These are phyloP conservation scores for Galerina sulciceps DNA, from an alignment of 768 basidiomycete genomes.

Conservation along the genomic window DNA sequence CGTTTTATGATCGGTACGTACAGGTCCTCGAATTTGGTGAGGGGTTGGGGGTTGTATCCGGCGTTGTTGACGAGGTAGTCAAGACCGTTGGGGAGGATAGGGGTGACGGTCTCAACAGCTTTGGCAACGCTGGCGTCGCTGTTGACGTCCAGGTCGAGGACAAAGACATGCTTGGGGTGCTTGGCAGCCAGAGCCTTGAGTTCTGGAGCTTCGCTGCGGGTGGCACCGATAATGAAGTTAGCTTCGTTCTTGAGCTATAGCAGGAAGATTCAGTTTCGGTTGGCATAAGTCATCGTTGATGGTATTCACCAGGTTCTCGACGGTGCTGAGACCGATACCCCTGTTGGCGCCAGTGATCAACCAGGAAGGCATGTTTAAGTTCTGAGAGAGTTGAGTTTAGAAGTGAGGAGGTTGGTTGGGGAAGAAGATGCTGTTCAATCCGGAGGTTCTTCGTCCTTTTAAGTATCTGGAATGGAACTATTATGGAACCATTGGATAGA, in stretches of 20 bases:
- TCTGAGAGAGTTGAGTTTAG: background rate
- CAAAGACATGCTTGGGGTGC: conserved; percentile 16
- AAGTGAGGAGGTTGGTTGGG: background rate
- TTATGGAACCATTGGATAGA: background rate
- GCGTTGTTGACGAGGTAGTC: conserved; percentile 27
- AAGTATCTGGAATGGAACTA: background rate
- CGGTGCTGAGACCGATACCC: conserved; percentile 24
- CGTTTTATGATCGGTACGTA: conserved; percentile 7
- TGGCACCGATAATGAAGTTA: conserved; percentile 27
- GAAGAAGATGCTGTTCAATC: background rate
- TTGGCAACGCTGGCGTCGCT: conserved; percentile 16
- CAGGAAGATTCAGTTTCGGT: background rate
- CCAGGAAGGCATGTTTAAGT: conserved; percentile 25
- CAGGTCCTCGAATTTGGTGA: conserved; percentile 23
- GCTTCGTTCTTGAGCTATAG: conserved; percentile 22
- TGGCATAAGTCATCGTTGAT: background rate
- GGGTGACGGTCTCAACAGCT: conserved; percentile 16
- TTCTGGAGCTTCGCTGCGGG: conserved; percentile 12
- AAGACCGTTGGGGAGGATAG: conserved; percentile 26
- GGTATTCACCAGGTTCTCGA: conserved; percentile 18
- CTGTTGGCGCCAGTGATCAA: conserved; percentile 29
- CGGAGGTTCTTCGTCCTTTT: background rate
- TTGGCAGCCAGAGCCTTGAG: conserved; percentile 18
- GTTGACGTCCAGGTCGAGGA: conserved; percentile 23
- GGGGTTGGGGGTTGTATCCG: conserved; percentile 19